phyloP scores from a whole-genome alignment of 176 grass and related monocot genomes.

The Ensete ventricosum region DNA sequence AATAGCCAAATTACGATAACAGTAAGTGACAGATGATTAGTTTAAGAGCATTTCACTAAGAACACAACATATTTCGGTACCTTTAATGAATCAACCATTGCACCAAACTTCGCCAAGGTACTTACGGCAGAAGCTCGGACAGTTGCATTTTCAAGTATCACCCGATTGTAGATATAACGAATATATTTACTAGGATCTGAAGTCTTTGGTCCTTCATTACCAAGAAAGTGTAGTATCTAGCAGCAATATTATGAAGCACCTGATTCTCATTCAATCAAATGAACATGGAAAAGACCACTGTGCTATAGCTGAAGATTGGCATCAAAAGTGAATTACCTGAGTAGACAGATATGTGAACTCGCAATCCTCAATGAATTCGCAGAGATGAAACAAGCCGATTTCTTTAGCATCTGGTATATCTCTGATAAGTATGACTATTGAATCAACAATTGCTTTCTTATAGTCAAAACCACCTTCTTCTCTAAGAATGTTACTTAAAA shows the following conservation, averaged over 20 bases:
- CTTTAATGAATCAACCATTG: conserved; percentile 88
- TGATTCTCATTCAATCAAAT: neutral
- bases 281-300: neutral
- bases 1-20: conserved; percentile 12
- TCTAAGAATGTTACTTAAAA: conserved; percentile 95
- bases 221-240: conserved; percentile 97
- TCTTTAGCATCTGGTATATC: conserved; percentile 98
- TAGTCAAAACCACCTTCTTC: conserved; percentile 98
- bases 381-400: conserved; percentile 93
- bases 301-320: neutral
- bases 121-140: conserved; percentile 95
- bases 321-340: conserved; percentile 44
- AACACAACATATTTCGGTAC: conserved; percentile 28
- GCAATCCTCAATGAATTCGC: conserved; percentile 99
- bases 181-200: conserved; percentile 98
- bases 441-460: conserved; percentile 98
- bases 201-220: conserved; percentile 98
- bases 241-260: conserved; percentile 2
- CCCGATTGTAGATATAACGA: conserved; percentile 91
- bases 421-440: conserved; percentile 93
- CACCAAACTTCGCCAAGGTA: conserved; percentile 92
- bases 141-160: conserved; percentile 99
- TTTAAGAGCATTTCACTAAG: neutral
- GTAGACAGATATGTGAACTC: conserved; percentile 98
- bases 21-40: neutral